Base-by-base conservation (phyloP, 345 rosid species). In the Citrus glauca region DNA sequence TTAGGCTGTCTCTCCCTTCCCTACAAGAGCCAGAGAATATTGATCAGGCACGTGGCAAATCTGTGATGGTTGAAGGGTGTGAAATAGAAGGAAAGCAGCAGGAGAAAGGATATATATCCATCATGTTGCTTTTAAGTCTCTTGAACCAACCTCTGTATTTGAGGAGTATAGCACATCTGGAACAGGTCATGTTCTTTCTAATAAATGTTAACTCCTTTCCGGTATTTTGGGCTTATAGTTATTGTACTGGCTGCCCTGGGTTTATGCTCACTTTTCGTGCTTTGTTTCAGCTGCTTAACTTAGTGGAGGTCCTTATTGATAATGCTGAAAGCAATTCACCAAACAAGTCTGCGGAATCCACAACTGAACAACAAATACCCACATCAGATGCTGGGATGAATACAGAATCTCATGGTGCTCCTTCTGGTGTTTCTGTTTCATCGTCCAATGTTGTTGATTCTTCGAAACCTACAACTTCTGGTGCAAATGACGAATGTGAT, bases 81-180 rank as follows among this genome's bases (percentile, higher is more conserved):
- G 82, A 86, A 87, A 69, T 72, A 35, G 80, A 73, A 69, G 55
- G 27, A 75, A 73, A 74, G 82, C 84, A 82, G 81, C 75, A 78
- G 60, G 82, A 82, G 79, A 85, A 84, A 7, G 96, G 84, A 80
- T 84, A 73, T 81, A 71, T 87, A 77, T 90, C 97, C 13, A 83
- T 95, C 67, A 90, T 88, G 30, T 79, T 93, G 85, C 99, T 95
- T 74, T 84, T 95, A 82, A 88, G 93, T 85, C 98, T 95, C 86
- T 84, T 95, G 85, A 92, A 88, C 80, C 97, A 93, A 81, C 96
- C 99, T 65, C 92, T 95, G 63, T 95, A 95, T 81, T 74, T 90
- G 84, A 92, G 99, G 89, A 95, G 99, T 73, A 81, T 95, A 73
- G 96, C 98, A 61, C 99, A 93, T 87, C 97, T 95, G 77, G 99